phyloP scores from a whole-genome alignment of 495 filamentous ascomycete genomes.

The Daldinia grandis region DNA sequence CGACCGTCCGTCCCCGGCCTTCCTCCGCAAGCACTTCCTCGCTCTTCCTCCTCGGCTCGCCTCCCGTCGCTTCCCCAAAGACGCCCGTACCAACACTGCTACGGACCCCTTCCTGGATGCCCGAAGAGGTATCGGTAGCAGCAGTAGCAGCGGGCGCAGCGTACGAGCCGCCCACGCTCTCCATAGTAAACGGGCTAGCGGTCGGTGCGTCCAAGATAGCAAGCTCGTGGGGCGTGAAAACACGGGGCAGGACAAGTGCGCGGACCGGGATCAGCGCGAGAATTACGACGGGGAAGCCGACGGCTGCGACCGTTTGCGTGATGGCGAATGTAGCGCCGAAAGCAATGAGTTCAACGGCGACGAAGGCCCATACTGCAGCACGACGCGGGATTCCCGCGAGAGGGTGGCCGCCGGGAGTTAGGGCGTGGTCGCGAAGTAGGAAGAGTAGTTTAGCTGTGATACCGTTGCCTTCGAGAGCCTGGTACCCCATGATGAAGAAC shows the following conservation, averaged over 20 bases:
- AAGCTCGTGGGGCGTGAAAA: slow-evolving; percentile 75
- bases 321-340: slow-evolving; percentile 94
- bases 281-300: slow-evolving; percentile 92
- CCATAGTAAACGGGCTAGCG: slow-evolving; percentile 85
- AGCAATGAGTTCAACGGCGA: slow-evolving; percentile 76
- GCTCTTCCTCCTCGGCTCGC: slow-evolving; percentile 29
- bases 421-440: slow-evolving; percentile 69
- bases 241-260: slow-evolving; percentile 73
- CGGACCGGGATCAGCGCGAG: slow-evolving; percentile 80
- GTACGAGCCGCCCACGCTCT: slow-evolving; percentile 78
- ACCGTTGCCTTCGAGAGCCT: slow-evolving; percentile 81
- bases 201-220: slow-evolving; percentile 77
- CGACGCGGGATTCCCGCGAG: slow-evolving; percentile 69
- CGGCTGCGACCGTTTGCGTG: slow-evolving; percentile 92
- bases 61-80: neutral
- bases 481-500: slow-evolving; percentile 94
- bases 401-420: slow-evolving; percentile 72
- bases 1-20: slow-evolving; percentile 29
- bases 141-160: slow-evolving; percentile 44
- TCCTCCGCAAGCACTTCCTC: slow-evolving; percentile 50
- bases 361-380: slow-evolving; percentile 76
- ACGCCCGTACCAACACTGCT: neutral
- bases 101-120: slow-evolving; percentile 14
- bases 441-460: slow-evolving; percentile 85
- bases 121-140: neutral